These are phyloP conservation scores for Podospora didyma DNA, from an alignment of 495 filamentous ascomycete genomes.

Conservation along the genomic window DNA sequence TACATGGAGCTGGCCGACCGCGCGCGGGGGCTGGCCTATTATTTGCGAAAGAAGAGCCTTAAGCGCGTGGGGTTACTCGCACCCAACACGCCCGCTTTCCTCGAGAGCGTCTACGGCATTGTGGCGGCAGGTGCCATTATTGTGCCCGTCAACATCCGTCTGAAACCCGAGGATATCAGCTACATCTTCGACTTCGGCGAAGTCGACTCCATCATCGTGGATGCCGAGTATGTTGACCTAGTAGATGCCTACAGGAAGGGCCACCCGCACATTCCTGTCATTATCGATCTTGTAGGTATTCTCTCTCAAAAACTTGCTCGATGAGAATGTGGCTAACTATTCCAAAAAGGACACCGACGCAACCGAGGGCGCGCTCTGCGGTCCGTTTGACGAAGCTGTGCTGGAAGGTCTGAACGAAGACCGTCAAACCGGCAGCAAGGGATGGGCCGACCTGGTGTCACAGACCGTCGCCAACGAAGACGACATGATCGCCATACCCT, in stretches of 20 bases:
- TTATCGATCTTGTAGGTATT: constrained; percentile 59
- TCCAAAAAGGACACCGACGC: constrained; percentile 67
- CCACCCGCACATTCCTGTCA: constrained; percentile 59
- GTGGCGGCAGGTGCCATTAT: constrained; percentile 75
- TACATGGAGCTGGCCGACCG: constrained; percentile 82
- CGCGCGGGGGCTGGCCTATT: constrained; percentile 82
- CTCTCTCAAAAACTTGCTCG: too few species aligned
- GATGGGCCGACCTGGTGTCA: constrained; percentile 72
- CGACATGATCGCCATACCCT: constrained; percentile 69
- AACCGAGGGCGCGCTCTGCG: constrained; percentile 65
- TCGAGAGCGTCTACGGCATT: constrained; percentile 87
- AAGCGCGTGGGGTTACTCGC: constrained; percentile 75
- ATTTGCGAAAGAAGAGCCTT: constrained; percentile 63
- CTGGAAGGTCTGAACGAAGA: constrained; percentile 76
- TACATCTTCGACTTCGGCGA: constrained; percentile 88
- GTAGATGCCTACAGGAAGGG: constrained; percentile 58
- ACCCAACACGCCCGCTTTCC: constrained; percentile 91
- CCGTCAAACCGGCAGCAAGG: constrained; percentile 51
- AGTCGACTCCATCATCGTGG: constrained; percentile 84
- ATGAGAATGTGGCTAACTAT: too few species aligned
- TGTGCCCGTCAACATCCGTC: constrained; percentile 82
- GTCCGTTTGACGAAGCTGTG: constrained; percentile 81
- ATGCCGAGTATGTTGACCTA: constrained; percentile 69
- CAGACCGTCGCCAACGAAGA: constrained; percentile 67
- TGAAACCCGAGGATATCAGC: constrained; percentile 80